Evolutionary conservation across 495 filamentous ascomycete species (phyloP), one percentile per base, ranked within the genome.

Genomic region (Hypoxylon fragiforme): DNA sequence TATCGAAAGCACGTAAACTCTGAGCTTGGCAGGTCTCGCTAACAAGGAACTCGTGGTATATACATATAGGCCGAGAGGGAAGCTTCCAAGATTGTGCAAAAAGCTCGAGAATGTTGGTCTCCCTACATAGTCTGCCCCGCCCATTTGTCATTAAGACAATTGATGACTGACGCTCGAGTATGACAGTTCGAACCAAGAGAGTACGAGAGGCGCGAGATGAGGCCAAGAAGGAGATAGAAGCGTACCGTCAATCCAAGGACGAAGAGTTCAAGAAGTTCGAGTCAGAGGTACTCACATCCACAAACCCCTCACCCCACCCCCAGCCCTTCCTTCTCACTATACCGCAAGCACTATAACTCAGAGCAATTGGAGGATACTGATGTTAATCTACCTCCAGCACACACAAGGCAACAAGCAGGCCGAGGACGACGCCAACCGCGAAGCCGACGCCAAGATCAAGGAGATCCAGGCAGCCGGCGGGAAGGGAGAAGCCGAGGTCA

Each of bases 1-100:
- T 40, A 4, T 8, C 30, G 4, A 9, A 45, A 34, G 11, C 30
- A 22, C 12, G 31, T 3, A 9, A 34, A 34, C 6, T 12, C 5
- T 3, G 6, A 34, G 5, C 12, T 7, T 3, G 41, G 15, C 26
- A 19, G 13, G 32, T 11, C 28, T 16, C 54, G 43, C 61, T 67
- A 20, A 67, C 54, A 32, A 31, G 19, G 26, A 36, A 32, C 35
- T 53, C 32, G 21, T 67, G 97, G 31, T 34, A n/a, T 12, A 34
- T 67, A 97, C n/a, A 9, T 4, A 28, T 28, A 28, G 94, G 91
- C 95, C 45, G 94, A 98, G 83, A 87, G 90, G 77, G 94, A 98
- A 75, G 94, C 94, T 60, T 91, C 96, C 75, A 97, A 96, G 81
- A 98, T 97, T 70, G 94, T 98, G 24, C 92, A 97, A 71, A 88